phyloP scores from a whole-genome alignment of 805 yeast species.

The Lipomyces japonicus region DNA sequence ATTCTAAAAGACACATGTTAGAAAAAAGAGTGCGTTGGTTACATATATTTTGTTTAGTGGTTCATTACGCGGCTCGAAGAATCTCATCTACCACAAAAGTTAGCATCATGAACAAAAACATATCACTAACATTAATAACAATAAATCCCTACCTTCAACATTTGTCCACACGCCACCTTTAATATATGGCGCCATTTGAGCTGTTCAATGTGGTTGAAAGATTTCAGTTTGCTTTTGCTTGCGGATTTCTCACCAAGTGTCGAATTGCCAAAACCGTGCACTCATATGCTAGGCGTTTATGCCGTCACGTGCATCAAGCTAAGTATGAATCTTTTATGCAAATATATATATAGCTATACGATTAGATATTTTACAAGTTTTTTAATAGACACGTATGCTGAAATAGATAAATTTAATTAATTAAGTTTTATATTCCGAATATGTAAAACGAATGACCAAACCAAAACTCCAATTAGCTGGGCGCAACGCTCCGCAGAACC shows the following conservation, averaged over 20 bases:
- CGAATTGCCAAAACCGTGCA: not conserved
- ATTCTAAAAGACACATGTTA: conserved; percentile 38
- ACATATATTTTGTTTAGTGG: not conserved
- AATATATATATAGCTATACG: too few relatives aligned
- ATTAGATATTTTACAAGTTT: too few relatives aligned
- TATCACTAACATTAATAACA: not conserved
- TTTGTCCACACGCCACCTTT: conserved; percentile 92
- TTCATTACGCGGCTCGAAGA: conserved; percentile 63
- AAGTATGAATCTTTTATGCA: too few relatives aligned
- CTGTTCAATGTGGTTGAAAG: not conserved
- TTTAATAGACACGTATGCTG: too few relatives aligned
- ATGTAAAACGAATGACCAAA: too few relatives aligned
- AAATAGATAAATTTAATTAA: too few relatives aligned
- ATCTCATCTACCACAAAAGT: conserved; percentile 59
- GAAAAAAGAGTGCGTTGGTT: not conserved
- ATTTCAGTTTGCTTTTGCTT: not conserved
- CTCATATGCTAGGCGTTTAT: not conserved
- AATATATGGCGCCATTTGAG: conserved; percentile 55
- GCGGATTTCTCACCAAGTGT: not conserved
- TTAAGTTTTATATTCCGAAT: too few relatives aligned
- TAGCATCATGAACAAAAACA: not conserved
- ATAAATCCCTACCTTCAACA: conserved; percentile 40
- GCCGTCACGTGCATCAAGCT: not conserved
- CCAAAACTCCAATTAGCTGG: too few relatives aligned
- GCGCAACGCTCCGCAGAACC: too few relatives aligned